Conservation (phyloP, 192 early-diverging fungal genomes). For the Backusella circina region DNA sequence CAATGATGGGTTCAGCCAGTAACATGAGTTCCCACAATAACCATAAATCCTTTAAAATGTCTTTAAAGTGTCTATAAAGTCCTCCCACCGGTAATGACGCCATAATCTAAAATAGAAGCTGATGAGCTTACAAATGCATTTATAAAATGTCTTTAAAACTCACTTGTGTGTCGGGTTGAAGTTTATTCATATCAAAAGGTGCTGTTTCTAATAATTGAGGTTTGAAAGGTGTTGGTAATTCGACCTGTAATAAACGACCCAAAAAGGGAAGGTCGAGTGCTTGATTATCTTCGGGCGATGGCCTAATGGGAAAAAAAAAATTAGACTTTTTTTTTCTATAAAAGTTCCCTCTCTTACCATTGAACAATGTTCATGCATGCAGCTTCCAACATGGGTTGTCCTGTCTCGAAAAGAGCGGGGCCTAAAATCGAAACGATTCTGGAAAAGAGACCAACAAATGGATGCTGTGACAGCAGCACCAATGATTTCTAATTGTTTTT, state of each 20-base stretch:
- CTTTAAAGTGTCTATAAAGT: conserved; percentile 76
- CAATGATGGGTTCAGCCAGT: conserved; percentile 84
- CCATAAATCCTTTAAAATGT: conserved; percentile 81
- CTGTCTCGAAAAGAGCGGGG: conserved; percentile 78
- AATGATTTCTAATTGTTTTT: conserved; percentile 71
- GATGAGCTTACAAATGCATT: background rate
- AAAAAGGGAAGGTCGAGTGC: conserved; percentile 72
- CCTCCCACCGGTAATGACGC: conserved; percentile 63
- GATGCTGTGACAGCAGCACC: conserved; percentile 84
- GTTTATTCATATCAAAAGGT: conserved; percentile 61
- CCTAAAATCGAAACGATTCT: conserved; percentile 72
- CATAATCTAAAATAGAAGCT: conserved; percentile 40
- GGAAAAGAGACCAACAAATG: conserved; percentile 85
- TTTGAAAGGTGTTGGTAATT: conserved; percentile 59
- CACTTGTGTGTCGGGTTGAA: conserved; percentile 63
- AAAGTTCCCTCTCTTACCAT: conserved; percentile 46
- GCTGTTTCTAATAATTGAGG: conserved; percentile 74
- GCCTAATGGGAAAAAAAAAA: conserved; percentile 3
- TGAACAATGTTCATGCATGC: conserved; percentile 74
- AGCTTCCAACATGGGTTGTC: conserved; percentile 71
- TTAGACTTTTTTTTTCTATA: background rate
- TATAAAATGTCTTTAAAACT: background rate
- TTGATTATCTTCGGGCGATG: conserved; percentile 57
- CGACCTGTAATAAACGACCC: conserved; percentile 63
- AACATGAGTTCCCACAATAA: conserved; percentile 93